phyloP scores from a whole-genome alignment of 352 stramenopile species.

The Phytophthora citrophthora region DNA sequence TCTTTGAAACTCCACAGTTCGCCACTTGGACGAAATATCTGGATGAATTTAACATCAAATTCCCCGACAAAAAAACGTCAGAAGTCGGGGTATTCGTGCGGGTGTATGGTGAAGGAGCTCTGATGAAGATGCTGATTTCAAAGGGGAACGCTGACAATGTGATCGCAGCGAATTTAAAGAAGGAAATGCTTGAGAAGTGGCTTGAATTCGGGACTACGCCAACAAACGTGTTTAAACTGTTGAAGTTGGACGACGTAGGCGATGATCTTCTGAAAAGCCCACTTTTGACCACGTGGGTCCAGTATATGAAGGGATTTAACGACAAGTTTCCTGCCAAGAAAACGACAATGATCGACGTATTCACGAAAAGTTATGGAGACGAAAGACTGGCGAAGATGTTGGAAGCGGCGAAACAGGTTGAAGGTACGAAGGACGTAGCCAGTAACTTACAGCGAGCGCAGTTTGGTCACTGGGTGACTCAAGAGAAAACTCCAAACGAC shows the following conservation, averaged over 20 bases:
- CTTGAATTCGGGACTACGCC: neutral
- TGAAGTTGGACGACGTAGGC: neutral
- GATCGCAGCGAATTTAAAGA: no score
- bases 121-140: no score
- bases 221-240: neutral
- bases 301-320: conserved; percentile 8
- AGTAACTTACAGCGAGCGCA: neutral
- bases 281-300: neutral
- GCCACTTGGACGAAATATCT: no score
- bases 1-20: neutral
- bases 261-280: conserved; percentile 3
- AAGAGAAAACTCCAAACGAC: neutral
- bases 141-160: no score
- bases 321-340: neutral
- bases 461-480: conserved; percentile 3
- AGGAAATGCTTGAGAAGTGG: neutral
- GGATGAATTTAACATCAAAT: no score
- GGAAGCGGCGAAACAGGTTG: conserved; percentile 1
- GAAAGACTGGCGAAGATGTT: conserved; percentile 8
- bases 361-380: conserved; percentile 9
- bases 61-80: no score
- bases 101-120: no score
- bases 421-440: neutral
- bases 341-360: conserved; percentile 7
- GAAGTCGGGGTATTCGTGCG: no score